phyloP scores from a whole-genome alignment of 305 asterid species.

The Solanum hybrid region DNA sequence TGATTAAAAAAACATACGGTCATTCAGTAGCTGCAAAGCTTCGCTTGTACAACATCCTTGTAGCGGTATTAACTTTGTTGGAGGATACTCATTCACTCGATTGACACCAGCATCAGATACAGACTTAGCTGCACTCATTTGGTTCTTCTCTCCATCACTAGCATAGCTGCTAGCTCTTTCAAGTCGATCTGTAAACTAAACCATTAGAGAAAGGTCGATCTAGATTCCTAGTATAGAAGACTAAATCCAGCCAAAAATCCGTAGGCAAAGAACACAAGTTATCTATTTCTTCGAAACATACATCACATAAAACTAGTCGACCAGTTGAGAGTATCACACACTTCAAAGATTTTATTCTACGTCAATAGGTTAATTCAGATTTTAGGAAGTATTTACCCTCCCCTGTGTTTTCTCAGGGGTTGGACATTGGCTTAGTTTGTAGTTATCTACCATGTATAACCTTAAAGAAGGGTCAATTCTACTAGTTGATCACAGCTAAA shows the following conservation, averaged over 20 bases:
- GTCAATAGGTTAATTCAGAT: background rate
- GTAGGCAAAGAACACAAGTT: background rate
- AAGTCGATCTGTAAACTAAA: conserved; percentile 33
- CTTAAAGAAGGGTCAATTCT: background rate
- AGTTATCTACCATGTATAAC: background rate
- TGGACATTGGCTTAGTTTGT: background rate
- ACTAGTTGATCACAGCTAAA: background rate
- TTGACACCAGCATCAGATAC: conserved; percentile 39
- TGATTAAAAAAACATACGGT: conserved; percentile 33
- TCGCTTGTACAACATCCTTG: conserved; percentile 63
- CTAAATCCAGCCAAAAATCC: background rate
- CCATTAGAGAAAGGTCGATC: conserved; percentile 1
- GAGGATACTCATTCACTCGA: conserved; percentile 31
- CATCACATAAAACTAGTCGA: background rate
- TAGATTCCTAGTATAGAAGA: background rate
- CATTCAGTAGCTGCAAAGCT: conserved; percentile 55
- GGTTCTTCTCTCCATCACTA: conserved; percentile 56
- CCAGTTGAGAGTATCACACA: background rate
- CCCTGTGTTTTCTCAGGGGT: background rate
- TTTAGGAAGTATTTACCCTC: background rate
- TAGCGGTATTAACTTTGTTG: conserved; percentile 41
- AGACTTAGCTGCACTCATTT: conserved; percentile 29
- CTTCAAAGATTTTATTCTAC: background rate
- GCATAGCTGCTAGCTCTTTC: conserved; percentile 48
- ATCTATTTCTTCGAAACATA: background rate